These are phyloP conservation scores for Solanum neorickii DNA, from an alignment of 257 asterid genomes.

Conservation along the genomic window DNA sequence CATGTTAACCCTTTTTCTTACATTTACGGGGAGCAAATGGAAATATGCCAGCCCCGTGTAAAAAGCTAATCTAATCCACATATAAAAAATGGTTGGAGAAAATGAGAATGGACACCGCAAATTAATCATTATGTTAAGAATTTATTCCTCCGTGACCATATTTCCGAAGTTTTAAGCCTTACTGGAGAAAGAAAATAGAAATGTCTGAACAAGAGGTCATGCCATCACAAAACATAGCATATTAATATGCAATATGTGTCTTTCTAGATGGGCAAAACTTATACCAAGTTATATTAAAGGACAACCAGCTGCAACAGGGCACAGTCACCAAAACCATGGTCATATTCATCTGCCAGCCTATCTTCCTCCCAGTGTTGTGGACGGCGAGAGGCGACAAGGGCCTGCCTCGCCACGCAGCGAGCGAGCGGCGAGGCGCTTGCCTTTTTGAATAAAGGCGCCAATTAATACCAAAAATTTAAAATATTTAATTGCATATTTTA, in stretches of 20 bases:
- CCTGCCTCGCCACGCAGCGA: too few species aligned
- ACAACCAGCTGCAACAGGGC: not conserved
- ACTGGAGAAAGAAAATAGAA: not conserved
- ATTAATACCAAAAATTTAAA: too few species aligned
- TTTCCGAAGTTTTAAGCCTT: not conserved
- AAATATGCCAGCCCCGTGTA: not conserved
- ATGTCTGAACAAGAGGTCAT: not conserved
- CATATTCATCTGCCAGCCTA: not conserved
- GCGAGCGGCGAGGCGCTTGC: too few species aligned
- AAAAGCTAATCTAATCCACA: not conserved
- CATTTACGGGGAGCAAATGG: not conserved
- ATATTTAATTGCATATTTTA: too few species aligned
- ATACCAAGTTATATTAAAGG: not conserved
- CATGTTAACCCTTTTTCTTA: not conserved
- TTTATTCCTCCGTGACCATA: not conserved
- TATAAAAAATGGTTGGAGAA: not conserved
- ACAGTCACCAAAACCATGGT: not conserved
- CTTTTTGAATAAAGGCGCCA: too few species aligned
- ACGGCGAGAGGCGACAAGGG: too few species aligned
- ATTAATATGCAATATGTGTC: not conserved
- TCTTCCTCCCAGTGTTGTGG: not conserved
- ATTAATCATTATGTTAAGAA: not conserved
- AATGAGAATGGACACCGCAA: not conserved
- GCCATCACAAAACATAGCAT: not conserved
- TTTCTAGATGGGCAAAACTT: not conserved